phyloP scores from a whole-genome alignment of 345 rosid genomes.

The Ailanthus altissimus region DNA sequence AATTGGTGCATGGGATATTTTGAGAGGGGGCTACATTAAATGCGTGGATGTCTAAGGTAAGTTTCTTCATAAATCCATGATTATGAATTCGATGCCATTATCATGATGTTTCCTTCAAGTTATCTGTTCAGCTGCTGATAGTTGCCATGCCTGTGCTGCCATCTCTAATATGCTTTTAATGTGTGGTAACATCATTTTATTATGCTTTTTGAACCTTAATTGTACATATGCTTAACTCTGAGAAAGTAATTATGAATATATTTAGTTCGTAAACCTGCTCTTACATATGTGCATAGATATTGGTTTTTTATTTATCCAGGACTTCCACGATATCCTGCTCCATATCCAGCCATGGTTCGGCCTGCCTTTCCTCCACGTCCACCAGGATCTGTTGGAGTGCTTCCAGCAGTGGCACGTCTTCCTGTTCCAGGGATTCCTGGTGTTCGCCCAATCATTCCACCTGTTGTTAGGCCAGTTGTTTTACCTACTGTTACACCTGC shows the following conservation, averaged over 20 bases:
- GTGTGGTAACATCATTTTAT: conserved; percentile 79
- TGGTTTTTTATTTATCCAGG: conserved; percentile 68
- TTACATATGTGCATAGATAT: conserved; percentile 70
- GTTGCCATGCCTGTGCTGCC: conserved; percentile 85
- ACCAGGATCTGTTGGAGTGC: conserved; percentile 62
- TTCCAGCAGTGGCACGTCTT: conserved; percentile 65
- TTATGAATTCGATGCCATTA: conserved; percentile 58
- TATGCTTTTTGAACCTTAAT: conserved; percentile 34
- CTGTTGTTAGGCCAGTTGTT: conserved; percentile 64
- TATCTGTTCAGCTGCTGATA: conserved; percentile 88
- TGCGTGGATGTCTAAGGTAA: conserved; percentile 63
- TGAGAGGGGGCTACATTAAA: conserved; percentile 46
- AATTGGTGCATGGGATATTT: conserved; percentile 57
- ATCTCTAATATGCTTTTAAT: conserved; percentile 83
- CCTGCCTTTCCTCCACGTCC: conserved; percentile 85
- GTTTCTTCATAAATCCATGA: conserved; percentile 45
- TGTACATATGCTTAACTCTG: conserved; percentile 29
- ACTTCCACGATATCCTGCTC: conserved; percentile 69
- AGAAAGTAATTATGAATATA: conserved; percentile 15
- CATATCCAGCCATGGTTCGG: conserved; percentile 73
- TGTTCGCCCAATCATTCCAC: conserved; percentile 71
- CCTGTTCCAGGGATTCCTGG: conserved; percentile 67
- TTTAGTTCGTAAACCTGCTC: conserved; percentile 41
- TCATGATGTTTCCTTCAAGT: conserved; percentile 87
- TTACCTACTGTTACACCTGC: conserved; percentile 65